Base-by-base conservation (phyloP, 345 rosid genomes). In the Gossypium herbaceum region DNA sequence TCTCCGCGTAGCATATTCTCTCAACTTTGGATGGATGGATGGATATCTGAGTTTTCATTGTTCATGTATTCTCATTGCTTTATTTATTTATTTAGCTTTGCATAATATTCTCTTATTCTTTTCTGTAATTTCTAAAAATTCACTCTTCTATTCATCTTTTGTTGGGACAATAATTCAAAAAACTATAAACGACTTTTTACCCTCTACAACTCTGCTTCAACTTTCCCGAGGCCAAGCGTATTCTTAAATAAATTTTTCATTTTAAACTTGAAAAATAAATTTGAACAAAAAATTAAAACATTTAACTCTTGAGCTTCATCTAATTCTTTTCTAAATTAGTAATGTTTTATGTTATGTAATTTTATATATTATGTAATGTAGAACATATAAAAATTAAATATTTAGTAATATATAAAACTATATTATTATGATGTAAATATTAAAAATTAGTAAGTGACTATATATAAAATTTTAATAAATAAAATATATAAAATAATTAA, bases 1-100 rank as follows among this genome's bases (percentile, higher is more conserved):
- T 47, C 68, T 59, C 58, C 68, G 57, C 76, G 0, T 55, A 56
- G 60, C 60, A 24, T 73, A 43, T 45, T 73, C 68, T 72, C 12
- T 24, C 2, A 12, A 47, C 13, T 47, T 12, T 47, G 2, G 19
- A 55, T 62, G 62, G 55, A 52, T 71, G 62, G 73, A 71, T 71
- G 61, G 6, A 45, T 45, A 20, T 20, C 17, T 45, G 2, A 27
- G 55, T 66, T 17, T 10, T 22, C n/a, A 13, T 45, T 44, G 20
- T 67, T 20, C 2, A 12, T 5, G 6, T 34, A 1, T 34, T 34
- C 41, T 34, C 15, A 13, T 19, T 71, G 6, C 51, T 52, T 25
- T 25, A 20, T 57, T 22, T 2, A 48, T 68, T 68, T 25, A 2
- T 11, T 15, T 48, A 48, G 12, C 10, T 22, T 22, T 24, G 34